Percentiles rank a stretch among this genome's conserved stretches.
Evolutionary conservation across 805 yeast species (phyloP).

Genomic region (Candida insectalens): DNA sequence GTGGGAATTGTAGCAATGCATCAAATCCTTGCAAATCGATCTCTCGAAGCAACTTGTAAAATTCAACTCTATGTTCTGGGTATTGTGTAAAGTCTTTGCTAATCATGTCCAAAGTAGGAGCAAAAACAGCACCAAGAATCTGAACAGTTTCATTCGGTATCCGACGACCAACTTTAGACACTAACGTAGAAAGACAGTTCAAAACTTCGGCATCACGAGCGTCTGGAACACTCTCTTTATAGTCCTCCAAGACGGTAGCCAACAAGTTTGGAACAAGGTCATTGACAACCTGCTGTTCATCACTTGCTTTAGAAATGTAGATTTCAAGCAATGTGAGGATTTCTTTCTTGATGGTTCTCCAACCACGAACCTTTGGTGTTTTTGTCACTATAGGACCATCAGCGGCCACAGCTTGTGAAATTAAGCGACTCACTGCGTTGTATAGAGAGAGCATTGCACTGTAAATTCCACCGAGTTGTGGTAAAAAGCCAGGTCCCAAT

Average conservation of each 20-base stretch:
- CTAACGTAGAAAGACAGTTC: constrained; percentile 88
- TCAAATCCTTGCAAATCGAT: constrained; percentile 79
- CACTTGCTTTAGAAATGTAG: constrained; percentile 79
- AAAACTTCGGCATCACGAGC: constrained; percentile 97
- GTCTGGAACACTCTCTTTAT: constrained; percentile 81
- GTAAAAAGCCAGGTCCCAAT: constrained; percentile 81
- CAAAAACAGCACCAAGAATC: constrained; percentile 85
- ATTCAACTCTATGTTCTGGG: constrained; percentile 96
- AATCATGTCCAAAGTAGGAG: constrained; percentile 91
- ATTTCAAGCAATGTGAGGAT: constrained; percentile 81
- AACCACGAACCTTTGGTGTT: constrained; percentile 88
- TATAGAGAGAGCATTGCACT: constrained; percentile 84
- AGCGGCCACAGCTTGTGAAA: constrained; percentile 65
- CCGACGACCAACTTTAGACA: constrained; percentile 75
- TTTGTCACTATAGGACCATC: constrained; percentile 89
- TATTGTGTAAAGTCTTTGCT: constrained; percentile 91
- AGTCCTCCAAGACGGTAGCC: constrained; percentile 81
- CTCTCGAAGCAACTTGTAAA: constrained; percentile 80
- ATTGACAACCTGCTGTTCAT: constrained; percentile 72
- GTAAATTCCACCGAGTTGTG: constrained; percentile 81
- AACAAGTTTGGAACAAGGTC: constrained; percentile 78
- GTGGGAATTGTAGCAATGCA: constrained; percentile 81
- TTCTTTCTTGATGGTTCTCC: constrained; percentile 95
- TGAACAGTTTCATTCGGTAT: constrained; percentile 85
- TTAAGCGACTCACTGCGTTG: constrained; percentile 80